Conservation (phyloP, 306 rosid genomes). For the Vicia sativa region DNA sequence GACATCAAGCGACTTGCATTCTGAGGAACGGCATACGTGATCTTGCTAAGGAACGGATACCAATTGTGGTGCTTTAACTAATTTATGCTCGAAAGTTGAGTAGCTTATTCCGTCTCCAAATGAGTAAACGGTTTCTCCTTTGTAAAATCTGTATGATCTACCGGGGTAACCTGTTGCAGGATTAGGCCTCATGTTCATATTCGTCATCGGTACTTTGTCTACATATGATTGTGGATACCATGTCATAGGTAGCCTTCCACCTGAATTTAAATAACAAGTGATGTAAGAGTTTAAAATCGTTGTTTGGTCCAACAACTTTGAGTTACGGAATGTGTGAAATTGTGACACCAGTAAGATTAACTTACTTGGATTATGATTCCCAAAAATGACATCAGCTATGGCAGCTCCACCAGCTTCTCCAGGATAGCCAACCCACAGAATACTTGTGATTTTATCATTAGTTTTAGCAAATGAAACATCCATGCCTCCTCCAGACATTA, state of each 20-base stretch:
- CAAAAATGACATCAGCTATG: conserved; percentile 86
- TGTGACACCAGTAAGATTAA: neutral
- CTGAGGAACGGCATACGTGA: conserved; percentile 63
- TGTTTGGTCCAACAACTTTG: neutral
- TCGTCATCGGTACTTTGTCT: conserved; percentile 86
- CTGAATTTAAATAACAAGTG: conserved; percentile 38
- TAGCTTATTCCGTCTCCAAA: conserved; percentile 93
- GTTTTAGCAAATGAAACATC: conserved; percentile 86
- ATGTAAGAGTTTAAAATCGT: neutral
- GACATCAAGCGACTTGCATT: conserved; percentile 67
- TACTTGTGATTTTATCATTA: conserved; percentile 67
- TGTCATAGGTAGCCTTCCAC: conserved; percentile 94
- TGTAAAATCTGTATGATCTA: conserved; percentile 82
- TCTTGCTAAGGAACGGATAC: conserved; percentile 63
- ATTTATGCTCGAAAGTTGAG: conserved; percentile 55
- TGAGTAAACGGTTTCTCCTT: conserved; percentile 75
- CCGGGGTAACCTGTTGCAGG: conserved; percentile 82
- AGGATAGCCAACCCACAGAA: conserved; percentile 96
- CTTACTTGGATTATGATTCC: conserved; percentile 83
- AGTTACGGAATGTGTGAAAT: neutral
- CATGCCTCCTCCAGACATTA: conserved; percentile 98
- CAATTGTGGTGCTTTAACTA: conserved; percentile 57
- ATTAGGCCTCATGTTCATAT: conserved; percentile 95
- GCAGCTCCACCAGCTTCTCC: conserved; percentile 99
- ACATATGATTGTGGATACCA: conserved; percentile 94